Evolutionary conservation across 2,329 filamentous ascomycete species (phyloP), one percentile per base, ranked within the genome.

Genomic region (Macrophomina phaseolina): DNA sequence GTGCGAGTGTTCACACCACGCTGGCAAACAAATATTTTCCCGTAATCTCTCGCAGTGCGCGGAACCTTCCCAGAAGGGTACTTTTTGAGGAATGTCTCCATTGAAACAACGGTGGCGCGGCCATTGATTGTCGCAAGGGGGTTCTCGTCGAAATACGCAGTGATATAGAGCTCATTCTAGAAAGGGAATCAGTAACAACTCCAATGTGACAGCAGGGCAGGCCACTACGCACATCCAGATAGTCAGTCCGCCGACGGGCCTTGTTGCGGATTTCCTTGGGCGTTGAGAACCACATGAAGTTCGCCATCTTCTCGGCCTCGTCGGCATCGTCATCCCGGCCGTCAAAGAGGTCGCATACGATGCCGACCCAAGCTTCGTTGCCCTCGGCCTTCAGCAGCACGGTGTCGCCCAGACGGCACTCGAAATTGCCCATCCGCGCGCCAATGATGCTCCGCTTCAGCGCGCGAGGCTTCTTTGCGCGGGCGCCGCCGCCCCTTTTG

Each of bases 251-350:
- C 81, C 95, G 97, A 80, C 92, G 94, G 67, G 88, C 86, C 75
- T 90, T 91, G 73, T 92, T 95, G 34, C 90, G 87, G 68, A 97
- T 92, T 79, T 98, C 94, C 73, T 91, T 91, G 73, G 97, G 91
- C 0, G 92, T 93, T 0, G 92, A 93, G 76, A 99, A 97, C 95
- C 95, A 99, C 85, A 97, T 90, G 75, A 99, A 95, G 69, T 90
- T 91, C 65, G 91, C 94, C 32, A 90, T 89, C 83, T 93, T 97
- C 69, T 84, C 82, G 3, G 88, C 89, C 12, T 78, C 73, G 6
- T 42, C 64, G 12, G 49, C 34, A 9, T 67, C 65, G n/a, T 91
- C 89, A 23, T 91, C 86, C 53, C 91, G 89, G 38, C 89, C 87
- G 53, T 94, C 89, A 46, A 89, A 76, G 71, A 99, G 97, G 51